Percentiles rank a stretch among this genome's conserved stretches.
Conservation (phyloP, 257 asterid genomes). For the Paulownia fortunei region DNA sequence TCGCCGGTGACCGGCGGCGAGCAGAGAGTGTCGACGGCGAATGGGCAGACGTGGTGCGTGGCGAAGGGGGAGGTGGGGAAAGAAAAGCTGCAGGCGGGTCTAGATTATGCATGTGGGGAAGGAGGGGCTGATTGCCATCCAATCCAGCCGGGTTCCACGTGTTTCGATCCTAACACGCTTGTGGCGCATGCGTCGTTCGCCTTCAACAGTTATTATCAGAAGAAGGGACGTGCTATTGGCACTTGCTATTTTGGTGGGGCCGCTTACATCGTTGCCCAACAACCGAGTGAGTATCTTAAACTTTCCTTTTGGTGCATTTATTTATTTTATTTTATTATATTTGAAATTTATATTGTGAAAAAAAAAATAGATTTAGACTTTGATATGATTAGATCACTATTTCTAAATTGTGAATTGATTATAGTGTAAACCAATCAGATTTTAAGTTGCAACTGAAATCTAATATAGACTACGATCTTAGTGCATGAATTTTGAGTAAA, state of each 20-base stretch:
- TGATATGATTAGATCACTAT: too few species aligned
- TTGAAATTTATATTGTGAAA: too few species aligned
- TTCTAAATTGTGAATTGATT: not conserved
- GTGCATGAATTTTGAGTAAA: too few species aligned
- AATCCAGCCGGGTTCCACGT: constrained; percentile 94
- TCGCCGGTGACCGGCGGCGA: constrained; percentile 49
- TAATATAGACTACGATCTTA: too few species aligned
- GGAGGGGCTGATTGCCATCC: constrained; percentile 96
- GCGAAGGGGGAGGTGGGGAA: constrained; percentile 67
- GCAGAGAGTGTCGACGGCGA: constrained; percentile 47
- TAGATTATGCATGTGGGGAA: constrained; percentile 92
- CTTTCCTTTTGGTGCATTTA: not conserved
- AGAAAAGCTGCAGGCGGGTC: constrained; percentile 72
- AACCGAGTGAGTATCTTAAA: constrained; percentile 67
- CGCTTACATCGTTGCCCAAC: constrained; percentile 64
- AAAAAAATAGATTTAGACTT: too few species aligned
- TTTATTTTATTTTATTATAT: not conserved
- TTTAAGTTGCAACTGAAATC: too few species aligned
- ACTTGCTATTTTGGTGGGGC: constrained; percentile 93
- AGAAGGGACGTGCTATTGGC: constrained; percentile 69
- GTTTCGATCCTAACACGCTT: constrained; percentile 87
- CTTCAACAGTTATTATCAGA: constrained; percentile 91
- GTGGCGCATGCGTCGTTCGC: constrained; percentile 93
- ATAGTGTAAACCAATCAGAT: not conserved
- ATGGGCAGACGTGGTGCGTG: constrained; percentile 90